Base-by-base conservation (phyloP, 2,329 filamentous ascomycete species). In the Trichoderma hamatum region DNA sequence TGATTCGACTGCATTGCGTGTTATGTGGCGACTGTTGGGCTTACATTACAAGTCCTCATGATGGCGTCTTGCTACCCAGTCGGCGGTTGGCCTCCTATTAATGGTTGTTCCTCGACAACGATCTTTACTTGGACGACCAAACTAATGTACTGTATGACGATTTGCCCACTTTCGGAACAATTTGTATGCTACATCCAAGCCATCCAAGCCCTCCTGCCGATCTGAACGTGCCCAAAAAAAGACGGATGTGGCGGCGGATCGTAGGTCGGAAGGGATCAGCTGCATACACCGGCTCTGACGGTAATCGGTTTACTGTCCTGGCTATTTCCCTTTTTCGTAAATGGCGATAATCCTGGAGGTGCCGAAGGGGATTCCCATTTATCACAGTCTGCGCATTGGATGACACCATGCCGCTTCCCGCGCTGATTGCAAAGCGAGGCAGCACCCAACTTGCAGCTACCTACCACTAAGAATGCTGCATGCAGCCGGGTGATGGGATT, bases 241-340 rank as follows among this genome's bases (percentile, higher is more conserved):
- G 63, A 43, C 63, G 63, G 63, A 58, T 67, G 63, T 67, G 63
- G 63, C 63, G 63, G 52, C 63, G 54, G 63, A 36, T 59, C 51
- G 54, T 54, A 67, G 63, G 13, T 58, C 54, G 63, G 63, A 58
- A 67, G 34, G 54, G 63, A 59, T 67, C 63, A 67, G 63, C 63
- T 67, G 63, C 54, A 67, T 59, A 43, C 63, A 10, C 63, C 63
- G 63, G 63, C 63, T 59, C 54, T 54, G 63, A 67, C 39, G 63
- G 63, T 59, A 59, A 39, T 34, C 58, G 49, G 36, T 14, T 11
- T 51, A 14, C 16, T 59, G 39, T 51, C 52, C 43, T 51, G 52
- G 49, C 46, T 59, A 28, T 66, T 58, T 58, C 28, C 55, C 54
- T 26, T n/a, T 34, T 59, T 59, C 30, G 54, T 49, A n/a, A 49